Evolutionary conservation across 495 filamentous ascomycete species (phyloP).

Genomic region (Penicillium goetzii): DNA sequence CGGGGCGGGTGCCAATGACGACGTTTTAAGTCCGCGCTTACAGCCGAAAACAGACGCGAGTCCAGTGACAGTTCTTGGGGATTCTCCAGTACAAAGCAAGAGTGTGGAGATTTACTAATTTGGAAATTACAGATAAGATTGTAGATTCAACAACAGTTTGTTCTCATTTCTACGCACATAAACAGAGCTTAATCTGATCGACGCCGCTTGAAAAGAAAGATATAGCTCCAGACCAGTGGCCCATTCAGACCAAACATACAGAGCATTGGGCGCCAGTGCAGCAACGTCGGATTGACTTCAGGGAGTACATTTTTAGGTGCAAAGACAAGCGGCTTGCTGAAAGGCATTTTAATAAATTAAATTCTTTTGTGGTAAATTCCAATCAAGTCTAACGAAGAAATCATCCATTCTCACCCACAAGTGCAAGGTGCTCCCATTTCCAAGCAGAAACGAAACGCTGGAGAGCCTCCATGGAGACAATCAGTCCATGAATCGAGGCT

Average conservation of each 20-base stretch:
- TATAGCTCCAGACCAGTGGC: too few relatives aligned
- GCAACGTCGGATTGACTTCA: not conserved
- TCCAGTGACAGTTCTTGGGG: not conserved
- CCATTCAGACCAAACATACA: too few relatives aligned
- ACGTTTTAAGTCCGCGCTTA: slow-evolving; percentile 34
- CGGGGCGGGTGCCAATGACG: slow-evolving; percentile 30
- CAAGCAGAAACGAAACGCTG: slow-evolving; percentile 7
- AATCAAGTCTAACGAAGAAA: slow-evolving; percentile 13
- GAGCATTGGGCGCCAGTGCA: not conserved
- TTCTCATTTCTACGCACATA: not conserved
- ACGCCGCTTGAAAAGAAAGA: too few relatives aligned
- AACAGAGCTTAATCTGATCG: not conserved
- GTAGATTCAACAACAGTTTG: not conserved
- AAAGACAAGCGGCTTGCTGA: not conserved
- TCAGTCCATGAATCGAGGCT: not conserved
- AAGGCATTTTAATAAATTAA: not conserved
- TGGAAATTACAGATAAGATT: not conserved
- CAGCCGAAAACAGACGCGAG: slow-evolving; percentile 28
- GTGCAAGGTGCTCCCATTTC: slow-evolving; percentile 9
- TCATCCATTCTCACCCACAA: slow-evolving; percentile 2
- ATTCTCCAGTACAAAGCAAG: not conserved
- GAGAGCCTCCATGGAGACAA: slow-evolving; percentile 1
- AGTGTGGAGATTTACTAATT: not conserved
- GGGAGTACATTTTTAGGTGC: not conserved
- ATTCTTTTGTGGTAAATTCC: slow-evolving; percentile 9